These are phyloP conservation scores for Collybiopsis confluens DNA, from an alignment of 768 basidiomycete genomes.

Conservation along the genomic window DNA sequence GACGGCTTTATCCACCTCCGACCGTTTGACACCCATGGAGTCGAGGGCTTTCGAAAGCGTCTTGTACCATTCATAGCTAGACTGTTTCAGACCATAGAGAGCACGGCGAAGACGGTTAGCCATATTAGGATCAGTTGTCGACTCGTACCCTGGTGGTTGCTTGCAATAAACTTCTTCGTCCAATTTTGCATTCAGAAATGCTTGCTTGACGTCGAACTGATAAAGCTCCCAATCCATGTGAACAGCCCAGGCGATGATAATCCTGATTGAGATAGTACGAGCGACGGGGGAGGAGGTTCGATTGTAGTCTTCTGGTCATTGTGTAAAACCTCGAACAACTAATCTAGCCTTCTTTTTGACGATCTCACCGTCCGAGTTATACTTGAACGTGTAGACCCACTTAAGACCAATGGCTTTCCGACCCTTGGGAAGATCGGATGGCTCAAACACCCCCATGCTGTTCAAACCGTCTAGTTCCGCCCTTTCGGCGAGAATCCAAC, in stretches of 20 bases:
- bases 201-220: too few species aligned
- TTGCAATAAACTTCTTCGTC: not conserved
- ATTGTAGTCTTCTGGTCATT: not conserved
- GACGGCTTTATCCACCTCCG: constrained; percentile 2
- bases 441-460: not conserved
- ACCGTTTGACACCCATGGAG: not conserved
- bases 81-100: not conserved
- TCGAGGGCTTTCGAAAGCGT: not conserved
- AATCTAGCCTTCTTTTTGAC: not conserved
- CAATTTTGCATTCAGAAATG: constrained; percentile 6
- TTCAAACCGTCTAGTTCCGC: not conserved
- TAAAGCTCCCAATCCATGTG: too few species aligned
- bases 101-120: not conserved
- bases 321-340: not conserved
- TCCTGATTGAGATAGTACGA: not conserved
- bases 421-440: not conserved
- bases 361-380: too few species aligned
- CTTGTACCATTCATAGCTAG: constrained; percentile 2
- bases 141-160: not conserved
- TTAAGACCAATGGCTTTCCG: not conserved
- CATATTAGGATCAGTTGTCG: not conserved
- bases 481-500: not conserved
- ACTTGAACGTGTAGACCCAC: not conserved
- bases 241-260: not conserved
- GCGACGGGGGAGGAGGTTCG: not conserved